Evolutionary conservation across 768 basidiomycete genomes (phyloP), one percentile per base, ranked within the genome.

Genomic region (Russula olivacea): DNA sequence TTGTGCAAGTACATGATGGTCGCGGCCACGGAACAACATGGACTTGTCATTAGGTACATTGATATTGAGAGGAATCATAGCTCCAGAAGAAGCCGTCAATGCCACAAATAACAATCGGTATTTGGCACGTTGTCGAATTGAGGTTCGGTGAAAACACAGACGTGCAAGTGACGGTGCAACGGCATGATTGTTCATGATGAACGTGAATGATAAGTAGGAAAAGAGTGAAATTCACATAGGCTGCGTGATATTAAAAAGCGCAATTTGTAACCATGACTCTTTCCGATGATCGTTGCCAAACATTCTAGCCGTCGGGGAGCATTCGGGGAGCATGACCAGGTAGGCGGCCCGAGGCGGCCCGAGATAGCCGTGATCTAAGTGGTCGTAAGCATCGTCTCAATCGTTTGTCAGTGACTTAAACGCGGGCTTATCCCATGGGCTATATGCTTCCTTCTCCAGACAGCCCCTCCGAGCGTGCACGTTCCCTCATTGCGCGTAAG

Each of bases 401-500:
- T 9, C 32, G 1, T 10, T 34, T 34, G 15, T 25, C 17, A 47
- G 19, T 57, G 8, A 45, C 48, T 28, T 40, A 17, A 25, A 40
- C 53, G 23, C 25, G 19, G 25, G 9, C 38, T 43, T 43, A 28
- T 12, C 1, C 32, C 23, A 68, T 68, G 67, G 65, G 65, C 19
- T 66, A 66, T 51, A 66, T 54, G 10, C 61, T 68, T 9, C 67
- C 67, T 34, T 56, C 61, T 9, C 58, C 61, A 25, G 55, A 62
- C 48, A 63, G 57, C 61, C 78, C 83, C 61, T 73, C 79, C 68
- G 82, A 86, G 59, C 77, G 79, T 61, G 89, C 88, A 4, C 80
- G 81, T 53, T 75, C 79, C 10, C 77, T 95, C 25, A 86, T 93
- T 67, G 74, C 79, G 4, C 79, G 77, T 59, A 93, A 92, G 69